These are phyloP conservation scores for Bremia lactucae DNA, from an alignment of 352 stramenopile species.

Conservation along the genomic window DNA sequence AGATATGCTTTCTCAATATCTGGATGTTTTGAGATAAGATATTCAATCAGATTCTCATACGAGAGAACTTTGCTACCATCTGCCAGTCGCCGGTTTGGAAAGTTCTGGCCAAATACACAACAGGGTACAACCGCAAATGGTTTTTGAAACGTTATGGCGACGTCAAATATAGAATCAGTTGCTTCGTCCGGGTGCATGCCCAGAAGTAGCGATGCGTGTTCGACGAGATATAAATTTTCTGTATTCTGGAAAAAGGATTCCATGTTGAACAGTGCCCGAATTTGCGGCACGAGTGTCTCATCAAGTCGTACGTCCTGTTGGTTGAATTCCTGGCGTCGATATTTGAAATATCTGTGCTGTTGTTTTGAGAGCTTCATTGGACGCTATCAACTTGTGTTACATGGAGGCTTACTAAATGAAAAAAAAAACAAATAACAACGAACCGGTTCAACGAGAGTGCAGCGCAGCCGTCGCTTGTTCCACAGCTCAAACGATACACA, in stretches of 20 bases:
- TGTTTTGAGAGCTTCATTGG: constrained; percentile 57
- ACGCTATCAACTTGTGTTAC: constrained; percentile 31
- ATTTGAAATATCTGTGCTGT: constrained; percentile 65
- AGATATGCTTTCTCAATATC: constrained; percentile 53
- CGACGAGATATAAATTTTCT: constrained; percentile 41
- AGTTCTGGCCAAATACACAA: constrained; percentile 90
- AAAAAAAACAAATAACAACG: constrained; percentile 2
- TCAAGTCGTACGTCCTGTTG: constrained; percentile 4
- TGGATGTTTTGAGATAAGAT: constrained; percentile 61
- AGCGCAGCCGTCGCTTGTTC: constrained; percentile 63
- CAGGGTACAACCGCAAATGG: constrained; percentile 94
- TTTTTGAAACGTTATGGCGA: constrained; percentile 83
- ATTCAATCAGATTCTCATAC: constrained; percentile 70
- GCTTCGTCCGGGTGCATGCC: constrained; percentile 93
- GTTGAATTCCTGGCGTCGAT: constrained; percentile 14
- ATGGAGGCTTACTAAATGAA: neutral
- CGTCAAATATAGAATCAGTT: constrained; percentile 91
- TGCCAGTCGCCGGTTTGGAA: constrained; percentile 52
- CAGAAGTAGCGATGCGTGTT: constrained; percentile 72
- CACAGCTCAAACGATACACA: constrained; percentile 80
- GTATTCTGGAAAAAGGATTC: constrained; percentile 41
- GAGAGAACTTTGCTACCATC: constrained; percentile 51
- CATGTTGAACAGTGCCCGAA: constrained; percentile 53
- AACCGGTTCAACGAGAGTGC: constrained; percentile 76
- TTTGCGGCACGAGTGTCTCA: constrained; percentile 46